Percentiles rank a stretch among this genome's conserved stretches.
These are phyloP conservation scores for Citrullus amarus DNA, from an alignment of 306 rosid species.

Conservation along the genomic window DNA sequence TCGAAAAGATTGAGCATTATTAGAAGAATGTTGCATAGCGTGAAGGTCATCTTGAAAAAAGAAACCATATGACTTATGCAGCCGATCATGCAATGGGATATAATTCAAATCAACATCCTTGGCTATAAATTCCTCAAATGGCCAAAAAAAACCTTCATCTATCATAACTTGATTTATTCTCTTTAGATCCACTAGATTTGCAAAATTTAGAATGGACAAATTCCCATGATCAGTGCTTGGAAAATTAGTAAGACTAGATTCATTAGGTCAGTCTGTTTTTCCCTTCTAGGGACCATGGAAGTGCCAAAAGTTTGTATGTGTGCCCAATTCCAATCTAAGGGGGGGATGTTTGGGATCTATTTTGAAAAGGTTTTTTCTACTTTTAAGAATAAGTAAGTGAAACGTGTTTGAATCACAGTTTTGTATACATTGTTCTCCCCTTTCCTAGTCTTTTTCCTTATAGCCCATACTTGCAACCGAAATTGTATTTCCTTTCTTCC, in stretches of 20 bases:
- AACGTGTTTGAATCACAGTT: not conserved
- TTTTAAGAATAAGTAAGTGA: not conserved
- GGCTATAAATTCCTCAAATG: no score
- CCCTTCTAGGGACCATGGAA: not conserved
- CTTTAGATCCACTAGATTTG: no score
- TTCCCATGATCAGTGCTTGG: not conserved
- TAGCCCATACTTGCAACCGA: not conserved
- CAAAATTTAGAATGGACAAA: no score
- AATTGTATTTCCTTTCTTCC: not conserved
- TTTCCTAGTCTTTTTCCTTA: not conserved
- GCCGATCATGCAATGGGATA: no score
- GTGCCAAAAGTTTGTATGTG: not conserved
- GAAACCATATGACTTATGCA: no score
- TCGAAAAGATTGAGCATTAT: no score
- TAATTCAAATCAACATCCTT: no score
- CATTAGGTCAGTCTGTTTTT: not conserved
- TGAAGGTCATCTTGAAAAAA: not conserved
- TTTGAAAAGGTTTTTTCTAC: not conserved
- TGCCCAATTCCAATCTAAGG: not conserved
- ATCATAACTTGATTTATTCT: no score
- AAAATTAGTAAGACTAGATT: not conserved
- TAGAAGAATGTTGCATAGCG: no score
- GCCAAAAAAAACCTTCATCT: no score
- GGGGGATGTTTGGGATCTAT: not conserved
- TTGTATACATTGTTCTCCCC: not conserved